Conservation (phyloP, 1,284 basidiomycete genomes). For the Irpex sp. region DNA sequence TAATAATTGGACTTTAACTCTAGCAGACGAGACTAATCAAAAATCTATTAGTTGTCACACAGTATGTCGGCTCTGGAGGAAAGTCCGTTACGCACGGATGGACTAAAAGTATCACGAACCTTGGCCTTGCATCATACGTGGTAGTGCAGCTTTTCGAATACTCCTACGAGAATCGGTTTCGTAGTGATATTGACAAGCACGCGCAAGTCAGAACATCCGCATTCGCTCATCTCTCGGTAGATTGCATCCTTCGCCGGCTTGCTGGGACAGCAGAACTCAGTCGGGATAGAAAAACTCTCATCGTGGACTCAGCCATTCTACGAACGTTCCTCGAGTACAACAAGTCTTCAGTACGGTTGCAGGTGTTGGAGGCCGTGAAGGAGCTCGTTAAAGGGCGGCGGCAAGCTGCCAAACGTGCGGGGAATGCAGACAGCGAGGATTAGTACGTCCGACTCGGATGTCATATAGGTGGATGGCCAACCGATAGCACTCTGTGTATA, state of each 20-base stretch:
- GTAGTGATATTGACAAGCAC: not conserved
- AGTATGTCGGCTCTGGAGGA: too few relatives aligned
- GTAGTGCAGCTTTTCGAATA: too few relatives aligned
- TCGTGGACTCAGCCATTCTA: not conserved
- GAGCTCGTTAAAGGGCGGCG: not conserved
- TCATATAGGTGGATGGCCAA: not conserved
- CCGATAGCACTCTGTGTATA: too few relatives aligned
- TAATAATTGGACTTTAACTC: too few relatives aligned
- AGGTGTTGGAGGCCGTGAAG: not conserved
- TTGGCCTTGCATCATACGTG: too few relatives aligned
- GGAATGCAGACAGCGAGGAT: not conserved
- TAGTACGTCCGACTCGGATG: not conserved
- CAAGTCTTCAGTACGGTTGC: not conserved
- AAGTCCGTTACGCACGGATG: too few relatives aligned
- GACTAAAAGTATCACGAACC: too few relatives aligned
- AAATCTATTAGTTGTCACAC: too few relatives aligned
- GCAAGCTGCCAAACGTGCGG: not conserved
- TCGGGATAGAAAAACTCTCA: not conserved
- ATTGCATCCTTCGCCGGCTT: not conserved
- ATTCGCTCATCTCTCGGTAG: not conserved
- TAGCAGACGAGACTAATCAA: too few relatives aligned
- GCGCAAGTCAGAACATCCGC: not conserved
- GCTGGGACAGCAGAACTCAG: not conserved
- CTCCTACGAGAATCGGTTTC: not conserved
- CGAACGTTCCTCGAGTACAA: not conserved